phyloP scores from a whole-genome alignment of 768 basidiomycete species.

The Leccinum olivaceopallidum region DNA sequence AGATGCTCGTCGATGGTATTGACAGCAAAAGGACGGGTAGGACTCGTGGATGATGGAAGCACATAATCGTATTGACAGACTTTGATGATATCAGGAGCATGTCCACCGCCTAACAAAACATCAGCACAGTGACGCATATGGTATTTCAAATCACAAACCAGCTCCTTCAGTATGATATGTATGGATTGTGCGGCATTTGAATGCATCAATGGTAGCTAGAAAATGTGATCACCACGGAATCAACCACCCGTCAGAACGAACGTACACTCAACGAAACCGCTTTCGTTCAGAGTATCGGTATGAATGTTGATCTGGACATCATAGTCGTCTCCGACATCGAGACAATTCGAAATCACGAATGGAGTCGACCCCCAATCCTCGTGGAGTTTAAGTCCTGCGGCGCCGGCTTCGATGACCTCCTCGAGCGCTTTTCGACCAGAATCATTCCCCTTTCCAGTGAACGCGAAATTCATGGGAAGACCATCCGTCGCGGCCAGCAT shows the following conservation, averaged over 20 bases:
- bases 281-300: conserved; percentile 96
- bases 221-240: conserved; percentile 9
- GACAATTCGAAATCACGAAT: conserved; percentile 68
- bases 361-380: conserved; percentile 98
- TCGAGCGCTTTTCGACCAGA: conserved; percentile 69
- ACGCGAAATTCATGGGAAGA: conserved; percentile 87
- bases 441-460: conserved; percentile 98
- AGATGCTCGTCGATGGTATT: conserved; percentile 98
- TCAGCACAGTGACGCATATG: not conserved
- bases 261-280: conserved; percentile 93
- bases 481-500: conserved; percentile 94
- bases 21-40: conserved; percentile 85
- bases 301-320: conserved; percentile 97
- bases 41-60: conserved; percentile 95
- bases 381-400: conserved; percentile 89
- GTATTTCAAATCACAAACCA: conserved; percentile 42
- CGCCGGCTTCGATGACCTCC: conserved; percentile 83
- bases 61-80: conserved; percentile 90
- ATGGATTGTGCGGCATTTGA: conserved; percentile 90
- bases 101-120: conserved; percentile 69
- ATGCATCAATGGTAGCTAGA: conserved; percentile 83
- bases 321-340: conserved; percentile 84
- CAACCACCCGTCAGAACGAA: conserved; percentile 5
- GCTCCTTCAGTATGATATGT: conserved; percentile 98
- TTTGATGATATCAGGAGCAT: conserved; percentile 98